Conservation (phyloP, 164 flowering plant genomes). For the Malania oleifera region DNA sequence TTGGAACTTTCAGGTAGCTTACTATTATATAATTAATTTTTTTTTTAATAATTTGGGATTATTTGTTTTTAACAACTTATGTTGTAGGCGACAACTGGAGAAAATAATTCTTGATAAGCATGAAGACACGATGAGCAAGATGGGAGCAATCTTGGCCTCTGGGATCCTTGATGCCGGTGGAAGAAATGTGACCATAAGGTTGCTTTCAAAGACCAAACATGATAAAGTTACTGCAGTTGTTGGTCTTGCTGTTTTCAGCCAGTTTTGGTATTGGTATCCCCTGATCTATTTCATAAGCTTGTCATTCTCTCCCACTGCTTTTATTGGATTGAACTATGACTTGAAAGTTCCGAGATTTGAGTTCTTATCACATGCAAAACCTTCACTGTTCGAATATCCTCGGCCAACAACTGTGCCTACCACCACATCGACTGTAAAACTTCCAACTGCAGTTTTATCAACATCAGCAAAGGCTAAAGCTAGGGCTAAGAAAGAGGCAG, state of each 20-base stretch:
- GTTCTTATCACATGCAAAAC: slow-evolving; percentile 90
- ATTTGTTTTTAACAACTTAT: not conserved
- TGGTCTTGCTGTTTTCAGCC: slow-evolving; percentile 96
- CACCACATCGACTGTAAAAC: slow-evolving; percentile 77
- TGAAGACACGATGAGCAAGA: slow-evolving; percentile 99
- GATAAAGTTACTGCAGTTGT: slow-evolving; percentile 92
- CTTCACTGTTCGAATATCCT: slow-evolving; percentile 94
- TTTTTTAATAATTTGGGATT: not conserved
- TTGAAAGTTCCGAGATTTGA: slow-evolving; percentile 91
- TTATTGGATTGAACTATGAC: slow-evolving; percentile 90
- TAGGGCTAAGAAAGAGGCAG: slow-evolving; percentile 91
- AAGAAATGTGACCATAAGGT: slow-evolving; percentile 86
- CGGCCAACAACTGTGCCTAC: slow-evolving; percentile 83
- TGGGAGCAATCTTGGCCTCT: slow-evolving; percentile 99
- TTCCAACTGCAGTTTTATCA: slow-evolving; percentile 89
- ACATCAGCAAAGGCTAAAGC: slow-evolving; percentile 95
- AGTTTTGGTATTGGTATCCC: slow-evolving; percentile 99
- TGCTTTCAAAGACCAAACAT: slow-evolving; percentile 91
- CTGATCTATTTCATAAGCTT: slow-evolving; percentile 86
- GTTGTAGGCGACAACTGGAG: slow-evolving; percentile 80
- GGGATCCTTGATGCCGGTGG: slow-evolving; percentile 99
- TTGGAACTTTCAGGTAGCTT: slow-evolving; percentile 85
- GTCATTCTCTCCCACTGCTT: slow-evolving; percentile 91
- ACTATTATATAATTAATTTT: not conserved
- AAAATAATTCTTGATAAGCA: slow-evolving; percentile 98